phyloP scores from a whole-genome alignment of 805 yeast species.

The Sugiyamaella boreocaroliniensis region DNA sequence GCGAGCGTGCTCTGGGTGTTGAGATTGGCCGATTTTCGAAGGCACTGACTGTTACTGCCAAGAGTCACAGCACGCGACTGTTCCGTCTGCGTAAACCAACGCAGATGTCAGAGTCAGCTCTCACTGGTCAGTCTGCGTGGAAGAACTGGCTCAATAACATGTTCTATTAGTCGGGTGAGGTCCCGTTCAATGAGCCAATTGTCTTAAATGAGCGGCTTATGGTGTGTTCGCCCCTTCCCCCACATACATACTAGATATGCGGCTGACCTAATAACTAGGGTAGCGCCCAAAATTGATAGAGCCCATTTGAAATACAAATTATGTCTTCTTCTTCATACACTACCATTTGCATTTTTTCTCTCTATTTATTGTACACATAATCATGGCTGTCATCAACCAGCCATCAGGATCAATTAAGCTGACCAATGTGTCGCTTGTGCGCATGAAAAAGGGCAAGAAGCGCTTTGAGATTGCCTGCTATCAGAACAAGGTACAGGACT shows the following conservation, averaged over 20 bases:
- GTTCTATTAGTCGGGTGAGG: background rate
- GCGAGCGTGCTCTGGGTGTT: background rate
- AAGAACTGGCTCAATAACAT: background rate
- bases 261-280: background rate
- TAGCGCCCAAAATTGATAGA: background rate
- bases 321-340: background rate
- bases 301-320: no score
- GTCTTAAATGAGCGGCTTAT: no score
- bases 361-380: background rate
- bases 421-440: conserved; percentile 89
- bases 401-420: conserved; percentile 84
- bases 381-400: conserved; percentile 56
- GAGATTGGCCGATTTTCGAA: background rate
- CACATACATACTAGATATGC: no score
- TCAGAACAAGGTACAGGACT: conserved; percentile 94
- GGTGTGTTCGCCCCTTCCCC: no score
- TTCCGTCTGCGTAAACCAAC: background rate
- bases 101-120: background rate
- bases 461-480: conserved; percentile 94
- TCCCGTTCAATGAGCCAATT: no score
- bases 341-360: background rate
- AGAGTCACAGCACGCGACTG: background rate
- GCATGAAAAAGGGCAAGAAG: conserved; percentile 81
- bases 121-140: background rate
- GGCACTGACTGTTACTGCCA: background rate